Evolutionary conservation across 768 basidiomycete genomes (phyloP).

Genomic region (Leccinum disarticulatum): DNA sequence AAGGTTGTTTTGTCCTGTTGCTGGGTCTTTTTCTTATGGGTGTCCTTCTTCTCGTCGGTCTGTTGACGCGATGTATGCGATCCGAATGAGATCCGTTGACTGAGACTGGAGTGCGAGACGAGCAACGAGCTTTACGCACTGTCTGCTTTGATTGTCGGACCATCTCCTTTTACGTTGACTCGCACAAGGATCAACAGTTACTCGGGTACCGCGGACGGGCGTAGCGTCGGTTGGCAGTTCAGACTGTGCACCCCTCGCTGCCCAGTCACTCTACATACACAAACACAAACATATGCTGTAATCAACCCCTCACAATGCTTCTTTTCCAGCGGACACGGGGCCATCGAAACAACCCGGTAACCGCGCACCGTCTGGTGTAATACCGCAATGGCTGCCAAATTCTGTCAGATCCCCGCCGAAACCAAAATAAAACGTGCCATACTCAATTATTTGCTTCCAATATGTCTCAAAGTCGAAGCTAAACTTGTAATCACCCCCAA

Average conservation of each 20-base stretch:
- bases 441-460: conserved; percentile 79
- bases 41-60: conserved; percentile 45
- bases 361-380: conserved; percentile 56
- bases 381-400: conserved; percentile 50
- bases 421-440: conserved; percentile 22
- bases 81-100: conserved; percentile 18
- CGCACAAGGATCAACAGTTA: conserved; percentile 14
- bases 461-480: conserved; percentile 73
- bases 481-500: conserved; percentile 74
- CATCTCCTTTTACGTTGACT: conserved; percentile 22
- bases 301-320: conserved; percentile 16
- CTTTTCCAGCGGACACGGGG: neutral
- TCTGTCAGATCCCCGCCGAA: conserved; percentile 1
- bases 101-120: conserved; percentile 12
- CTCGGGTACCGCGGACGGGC: too few species aligned
- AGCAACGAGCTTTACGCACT: conserved; percentile 28
- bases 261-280: conserved; percentile 11
- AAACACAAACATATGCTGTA: conserved; percentile 25
- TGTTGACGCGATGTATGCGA: conserved; percentile 13
- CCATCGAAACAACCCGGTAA: conserved; percentile 33
- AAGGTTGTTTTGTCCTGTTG: conserved; percentile 47
- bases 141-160: conserved; percentile 36
- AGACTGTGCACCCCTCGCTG: conserved; percentile 11
- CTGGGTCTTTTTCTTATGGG: conserved; percentile 38
- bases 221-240: conserved; percentile 24